Conservation (phyloP, 768 basidiomycete genomes). For the Tylopilus sp. region DNA sequence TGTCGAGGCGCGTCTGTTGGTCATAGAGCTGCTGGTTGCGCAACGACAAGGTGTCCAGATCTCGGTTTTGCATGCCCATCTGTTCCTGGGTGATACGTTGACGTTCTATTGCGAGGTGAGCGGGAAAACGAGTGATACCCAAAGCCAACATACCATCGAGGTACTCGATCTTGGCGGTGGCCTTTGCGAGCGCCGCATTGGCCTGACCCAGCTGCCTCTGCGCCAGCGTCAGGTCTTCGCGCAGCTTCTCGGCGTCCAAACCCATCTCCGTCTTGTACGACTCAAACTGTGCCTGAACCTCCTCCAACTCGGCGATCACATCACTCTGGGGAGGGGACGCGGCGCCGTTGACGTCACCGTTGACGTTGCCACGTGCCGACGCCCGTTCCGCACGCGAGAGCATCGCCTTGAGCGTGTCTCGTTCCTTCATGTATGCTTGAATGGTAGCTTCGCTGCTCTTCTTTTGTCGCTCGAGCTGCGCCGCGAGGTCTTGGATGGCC, state of each 20-base stretch:
- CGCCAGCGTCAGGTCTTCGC: conserved; percentile 63
- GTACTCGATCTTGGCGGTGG: conserved; percentile 78
- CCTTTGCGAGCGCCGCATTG: conserved; percentile 70
- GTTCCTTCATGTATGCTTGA: conserved; percentile 81
- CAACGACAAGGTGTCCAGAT: conserved; percentile 62
- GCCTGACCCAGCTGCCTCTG: conserved; percentile 68
- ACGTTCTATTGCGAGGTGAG: conserved; percentile 47
- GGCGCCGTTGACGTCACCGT: conserved; percentile 33
- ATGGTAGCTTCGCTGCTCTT: conserved; percentile 65
- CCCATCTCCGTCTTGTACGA: conserved; percentile 78
- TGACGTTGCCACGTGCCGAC: conserved; percentile 18
- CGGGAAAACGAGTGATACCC: background rate
- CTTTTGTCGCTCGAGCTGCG: conserved; percentile 77
- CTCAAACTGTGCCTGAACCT: conserved; percentile 79
- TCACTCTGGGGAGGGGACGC: conserved; percentile 32
- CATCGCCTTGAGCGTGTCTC: conserved; percentile 80
- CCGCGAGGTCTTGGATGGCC: conserved; percentile 73
- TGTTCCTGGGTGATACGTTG: conserved; percentile 71
- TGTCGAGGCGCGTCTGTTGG: conserved; percentile 70
- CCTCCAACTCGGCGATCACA: conserved; percentile 57
- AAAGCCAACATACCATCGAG: conserved; percentile 54
- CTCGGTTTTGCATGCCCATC: conserved; percentile 54
- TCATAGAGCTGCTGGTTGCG: conserved; percentile 73
- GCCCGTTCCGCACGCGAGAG: conserved; percentile 49
- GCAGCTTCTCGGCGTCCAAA: conserved; percentile 64